Evolutionary conservation across 139 green algal genomes (phyloP).

Genomic region (Pseudopediastrum boryanum): DNA sequence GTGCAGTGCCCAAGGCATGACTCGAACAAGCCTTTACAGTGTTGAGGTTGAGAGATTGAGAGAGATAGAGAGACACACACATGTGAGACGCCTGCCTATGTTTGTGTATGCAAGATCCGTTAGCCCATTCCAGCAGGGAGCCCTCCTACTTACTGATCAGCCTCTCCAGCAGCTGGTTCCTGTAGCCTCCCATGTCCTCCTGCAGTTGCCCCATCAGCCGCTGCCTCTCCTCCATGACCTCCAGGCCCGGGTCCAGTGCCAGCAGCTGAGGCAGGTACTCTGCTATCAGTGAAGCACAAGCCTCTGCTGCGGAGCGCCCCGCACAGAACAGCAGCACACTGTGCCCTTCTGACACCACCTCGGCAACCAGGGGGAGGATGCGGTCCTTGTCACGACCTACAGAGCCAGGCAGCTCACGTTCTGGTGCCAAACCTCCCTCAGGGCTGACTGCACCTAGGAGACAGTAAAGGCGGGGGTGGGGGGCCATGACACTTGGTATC

Average conservation of each 20-base stretch:
- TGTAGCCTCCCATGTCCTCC: neutral
- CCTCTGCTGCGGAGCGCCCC: conserved; percentile 22
- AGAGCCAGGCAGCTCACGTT: conserved; percentile 11
- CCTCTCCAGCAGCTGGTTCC: conserved; percentile 16
- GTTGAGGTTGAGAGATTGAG: too few relatives aligned
- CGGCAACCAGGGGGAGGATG: conserved; percentile 49
- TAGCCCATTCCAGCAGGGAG: too few relatives aligned
- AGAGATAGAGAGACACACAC: too few relatives aligned
- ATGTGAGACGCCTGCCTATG: too few relatives aligned
- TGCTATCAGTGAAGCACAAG: conserved; percentile 15
- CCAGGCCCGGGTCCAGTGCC: neutral
- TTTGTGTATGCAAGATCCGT: too few relatives aligned
- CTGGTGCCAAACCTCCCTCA: neutral
- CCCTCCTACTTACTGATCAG: conserved; percentile 15
- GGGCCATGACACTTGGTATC: too few relatives aligned
- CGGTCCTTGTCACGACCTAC: conserved; percentile 17
- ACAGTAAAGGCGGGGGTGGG: neutral
- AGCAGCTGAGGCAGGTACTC: neutral
- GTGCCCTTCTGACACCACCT: conserved; percentile 48
- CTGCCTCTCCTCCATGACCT: neutral
- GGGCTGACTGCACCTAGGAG: neutral
- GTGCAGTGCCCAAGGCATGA: too few relatives aligned
- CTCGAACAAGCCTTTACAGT: too few relatives aligned
- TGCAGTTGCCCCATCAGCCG: conserved; percentile 23
- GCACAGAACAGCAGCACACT: conserved; percentile 72